These are phyloP conservation scores for Scheffersomyces insectosa DNA, from an alignment of 1,139 yeast genomes.

Conservation along the genomic window DNA sequence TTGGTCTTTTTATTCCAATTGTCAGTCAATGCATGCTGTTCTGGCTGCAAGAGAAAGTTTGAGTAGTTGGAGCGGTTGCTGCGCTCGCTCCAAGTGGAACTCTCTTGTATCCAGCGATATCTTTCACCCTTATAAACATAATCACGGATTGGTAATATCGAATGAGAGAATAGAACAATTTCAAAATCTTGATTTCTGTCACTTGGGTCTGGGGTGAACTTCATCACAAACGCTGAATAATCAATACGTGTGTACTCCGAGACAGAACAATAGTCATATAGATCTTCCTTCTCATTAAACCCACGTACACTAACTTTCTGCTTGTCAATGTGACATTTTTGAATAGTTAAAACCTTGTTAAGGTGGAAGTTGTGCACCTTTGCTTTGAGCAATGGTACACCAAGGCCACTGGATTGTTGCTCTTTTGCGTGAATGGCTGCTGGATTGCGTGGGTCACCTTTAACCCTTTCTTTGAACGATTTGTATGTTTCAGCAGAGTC, in stretches of 20 bases:
- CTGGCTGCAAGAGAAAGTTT: conserved; percentile 4
- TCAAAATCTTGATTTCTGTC: conserved; percentile 3
- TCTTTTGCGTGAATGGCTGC: background rate
- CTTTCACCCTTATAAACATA: conserved; percentile 6
- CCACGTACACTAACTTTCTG: background rate
- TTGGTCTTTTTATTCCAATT: conserved; percentile 5
- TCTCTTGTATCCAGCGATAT: conserved; percentile 8
- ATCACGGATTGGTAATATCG: conserved; percentile 7
- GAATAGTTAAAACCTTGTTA: conserved; percentile 4
- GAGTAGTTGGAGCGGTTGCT: conserved; percentile 3
- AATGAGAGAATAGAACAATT: conserved; percentile 8
- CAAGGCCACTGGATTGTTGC: conserved; percentile 7
- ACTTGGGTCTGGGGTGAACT: conserved; percentile 1
- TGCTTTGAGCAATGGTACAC: conserved; percentile 7
- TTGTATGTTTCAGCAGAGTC: conserved; percentile 3
- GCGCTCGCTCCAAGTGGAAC: background rate
- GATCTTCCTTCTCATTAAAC: conserved; percentile 5
- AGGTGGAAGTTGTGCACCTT: background rate
- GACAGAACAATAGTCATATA: conserved; percentile 3
- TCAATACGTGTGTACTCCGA: conserved; percentile 3
- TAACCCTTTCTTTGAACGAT: background rate
- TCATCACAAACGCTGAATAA: conserved; percentile 3
- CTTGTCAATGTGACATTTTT: background rate
- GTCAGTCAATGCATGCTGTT: conserved; percentile 7
- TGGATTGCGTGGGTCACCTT: background rate